These are phyloP conservation scores for Collybia nuda DNA, from an alignment of 768 basidiomycete genomes.

Conservation along the genomic window DNA sequence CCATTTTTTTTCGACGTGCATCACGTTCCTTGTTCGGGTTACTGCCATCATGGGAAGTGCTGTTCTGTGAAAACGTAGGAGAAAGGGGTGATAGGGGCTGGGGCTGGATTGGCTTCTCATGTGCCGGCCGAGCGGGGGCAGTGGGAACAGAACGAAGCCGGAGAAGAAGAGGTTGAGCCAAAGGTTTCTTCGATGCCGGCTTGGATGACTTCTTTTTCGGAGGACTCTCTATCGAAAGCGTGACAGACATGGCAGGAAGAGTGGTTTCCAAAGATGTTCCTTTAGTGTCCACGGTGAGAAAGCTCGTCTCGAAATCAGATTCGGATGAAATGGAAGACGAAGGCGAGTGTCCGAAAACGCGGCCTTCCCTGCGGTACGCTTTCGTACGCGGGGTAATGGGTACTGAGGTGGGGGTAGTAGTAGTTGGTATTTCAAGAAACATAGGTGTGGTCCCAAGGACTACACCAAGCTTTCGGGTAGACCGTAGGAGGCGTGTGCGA, in stretches of 20 bases:
- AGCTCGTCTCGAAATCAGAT: constrained; percentile 5
- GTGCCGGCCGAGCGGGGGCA: constrained; percentile 12
- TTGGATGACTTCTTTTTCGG: constrained; percentile 13
- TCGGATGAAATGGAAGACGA: constrained; percentile 13
- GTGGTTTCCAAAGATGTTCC: neutral
- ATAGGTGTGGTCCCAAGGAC: constrained; percentile 47
- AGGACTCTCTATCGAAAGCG: no score
- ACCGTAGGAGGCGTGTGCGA: constrained; percentile 54
- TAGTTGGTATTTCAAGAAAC: constrained; percentile 24
- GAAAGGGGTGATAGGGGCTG: constrained; percentile 19
- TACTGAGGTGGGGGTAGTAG: no score
- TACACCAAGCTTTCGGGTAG: constrained; percentile 55
- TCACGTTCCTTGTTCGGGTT: constrained; percentile 27
- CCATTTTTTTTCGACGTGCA: constrained; percentile 38
- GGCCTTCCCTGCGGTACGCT: constrained; percentile 17
- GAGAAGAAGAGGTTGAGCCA: constrained; percentile 18
- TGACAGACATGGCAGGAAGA: no score
- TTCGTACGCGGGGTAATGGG: constrained; percentile 2
- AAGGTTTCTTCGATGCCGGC: constrained; percentile 4
- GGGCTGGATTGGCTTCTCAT: constrained; percentile 10
- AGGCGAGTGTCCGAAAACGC: constrained; percentile 17
- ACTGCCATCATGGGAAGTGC: constrained; percentile 2
- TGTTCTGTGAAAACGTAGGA: constrained; percentile 19
- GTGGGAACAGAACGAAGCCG: constrained; percentile 16
- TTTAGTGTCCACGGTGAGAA: neutral